These are phyloP conservation scores for Hordeum pubiflorum DNA, from an alignment of 202 grass and related monocot species.

Conservation along the genomic window DNA sequence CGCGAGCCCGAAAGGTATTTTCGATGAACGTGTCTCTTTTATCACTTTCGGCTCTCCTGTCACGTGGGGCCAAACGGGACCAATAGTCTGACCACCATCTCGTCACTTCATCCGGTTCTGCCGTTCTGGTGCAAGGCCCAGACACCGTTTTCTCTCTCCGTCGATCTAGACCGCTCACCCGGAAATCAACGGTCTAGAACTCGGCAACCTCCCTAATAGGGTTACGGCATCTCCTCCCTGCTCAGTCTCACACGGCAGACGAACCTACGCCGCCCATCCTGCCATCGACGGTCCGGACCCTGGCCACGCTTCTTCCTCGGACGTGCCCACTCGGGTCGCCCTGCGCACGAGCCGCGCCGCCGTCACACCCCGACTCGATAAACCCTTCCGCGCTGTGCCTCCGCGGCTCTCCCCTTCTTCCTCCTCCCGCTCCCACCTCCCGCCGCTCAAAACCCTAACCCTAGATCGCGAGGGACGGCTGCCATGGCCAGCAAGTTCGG, in stretches of 20 bases:
- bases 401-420: not conserved
- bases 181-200: not conserved
- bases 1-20: too few relatives aligned
- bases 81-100: not conserved
- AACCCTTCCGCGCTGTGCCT: slow-evolving; percentile 27
- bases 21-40: too few relatives aligned
- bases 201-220: not conserved
- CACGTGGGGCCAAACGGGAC: not conserved
- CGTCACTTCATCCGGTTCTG: not conserved
- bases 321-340: not conserved
- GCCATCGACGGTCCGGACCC: not conserved
- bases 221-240: slow-evolving; percentile 6
- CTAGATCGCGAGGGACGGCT: slow-evolving; percentile 8
- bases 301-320: slow-evolving; percentile 7
- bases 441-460: slow-evolving; percentile 49
- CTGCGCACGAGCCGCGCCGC: not conserved
- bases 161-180: not conserved
- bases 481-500: slow-evolving; percentile 84
- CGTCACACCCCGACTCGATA: slow-evolving; percentile 32
- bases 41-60: not conserved
- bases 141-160: not conserved
- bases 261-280: not conserved
- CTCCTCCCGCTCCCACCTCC: not conserved
- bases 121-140: not conserved
- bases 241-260: not conserved